phyloP scores from a whole-genome alignment of 371 early-diverging fungal species.

The Lichtheimia corymbifera region DNA sequence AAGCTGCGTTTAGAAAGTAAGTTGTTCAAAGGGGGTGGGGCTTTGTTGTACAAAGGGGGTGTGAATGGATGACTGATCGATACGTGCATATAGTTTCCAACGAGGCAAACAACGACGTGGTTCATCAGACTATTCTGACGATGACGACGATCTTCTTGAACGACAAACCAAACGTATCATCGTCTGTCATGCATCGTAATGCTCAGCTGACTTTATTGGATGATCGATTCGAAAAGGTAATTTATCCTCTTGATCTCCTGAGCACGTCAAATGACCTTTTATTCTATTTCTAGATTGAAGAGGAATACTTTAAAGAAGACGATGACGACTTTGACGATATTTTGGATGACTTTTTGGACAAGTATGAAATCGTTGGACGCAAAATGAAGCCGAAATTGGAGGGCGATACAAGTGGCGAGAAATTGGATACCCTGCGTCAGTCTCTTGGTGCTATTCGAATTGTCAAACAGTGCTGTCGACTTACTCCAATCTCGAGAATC shows the following conservation, averaged over 20 bases:
- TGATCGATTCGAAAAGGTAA: conserved; percentile 87
- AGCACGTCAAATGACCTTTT: neutral
- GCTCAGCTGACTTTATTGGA: conserved; percentile 84
- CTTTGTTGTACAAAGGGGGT: too few species aligned
- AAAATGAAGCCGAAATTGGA: conserved; percentile 69
- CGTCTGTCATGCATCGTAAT: conserved; percentile 92
- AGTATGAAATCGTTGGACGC: conserved; percentile 79
- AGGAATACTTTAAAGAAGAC: conserved; percentile 77
- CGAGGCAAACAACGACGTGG: conserved; percentile 36
- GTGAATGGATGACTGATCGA: neutral
- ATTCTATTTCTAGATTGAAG: conserved; percentile 48
- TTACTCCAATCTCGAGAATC: conserved; percentile 85
- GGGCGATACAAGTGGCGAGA: conserved; percentile 61
- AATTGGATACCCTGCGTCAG: conserved; percentile 72
- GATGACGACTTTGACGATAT: conserved; percentile 76
- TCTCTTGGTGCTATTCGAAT: conserved; percentile 58
- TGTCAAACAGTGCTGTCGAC: conserved; percentile 79
- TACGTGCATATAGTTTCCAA: conserved; percentile 31
- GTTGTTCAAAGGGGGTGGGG: neutral
- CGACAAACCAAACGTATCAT: conserved; percentile 58
- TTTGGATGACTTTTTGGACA: conserved; percentile 87
- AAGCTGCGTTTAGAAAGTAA: conserved; percentile 73
- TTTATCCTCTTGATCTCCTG: neutral
- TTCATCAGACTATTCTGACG: conserved; percentile 30
- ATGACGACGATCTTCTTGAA: conserved; percentile 48